Base-by-base conservation (phyloP, 352 stramenopile species). In the Phytophthora podocarpi region DNA sequence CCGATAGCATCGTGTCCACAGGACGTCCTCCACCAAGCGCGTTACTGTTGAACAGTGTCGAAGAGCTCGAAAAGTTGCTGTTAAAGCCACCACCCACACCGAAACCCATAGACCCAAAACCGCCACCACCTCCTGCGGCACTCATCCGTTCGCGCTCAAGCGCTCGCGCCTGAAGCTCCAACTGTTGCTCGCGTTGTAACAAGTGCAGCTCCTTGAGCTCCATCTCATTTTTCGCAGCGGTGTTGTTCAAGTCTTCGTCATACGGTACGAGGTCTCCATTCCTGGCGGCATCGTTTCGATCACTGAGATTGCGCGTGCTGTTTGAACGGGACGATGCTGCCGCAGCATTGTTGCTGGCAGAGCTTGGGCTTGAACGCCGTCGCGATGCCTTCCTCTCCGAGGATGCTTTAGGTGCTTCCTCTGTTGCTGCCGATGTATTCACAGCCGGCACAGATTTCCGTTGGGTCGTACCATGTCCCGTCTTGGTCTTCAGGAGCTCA, bases 401-500 rank as follows among this genome's bases (percentile, higher is more conserved):
- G 5, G 40, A 62, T 21, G 21, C 37, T 36, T 62, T 58, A 1
- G 65, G 21, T 26, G 42, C 59, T 51, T 58, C 47, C 13, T 73
- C 51, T 16, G 43, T 27, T 36, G 34, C 27, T 16, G 42, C 59
- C 5, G 58, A 16, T 11, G 68, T 61, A 15, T 72, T 68, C 2
- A 64, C 54, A 21, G 37, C 49, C 12, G 61, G 59, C 7, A 69
- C 60, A 11, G 66, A 73, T 46, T 76, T 82, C 16, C 70, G 62
- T 32, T 74, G 64, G 1, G 52, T 70, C 8, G 23, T 32, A 16
- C 57, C 70, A 21, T 67, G 46, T n/a, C 67, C 72, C 8, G 72
- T 77, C 54, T 91, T 91, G 37, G 79, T 89, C 59, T 91, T 90
- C 20, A 93, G 40, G 23, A 93, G 59, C 40, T 87, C 76, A 52